Evolutionary conservation across 345 rosid species (phyloP).

Genomic region (Litchi chinensis): DNA sequence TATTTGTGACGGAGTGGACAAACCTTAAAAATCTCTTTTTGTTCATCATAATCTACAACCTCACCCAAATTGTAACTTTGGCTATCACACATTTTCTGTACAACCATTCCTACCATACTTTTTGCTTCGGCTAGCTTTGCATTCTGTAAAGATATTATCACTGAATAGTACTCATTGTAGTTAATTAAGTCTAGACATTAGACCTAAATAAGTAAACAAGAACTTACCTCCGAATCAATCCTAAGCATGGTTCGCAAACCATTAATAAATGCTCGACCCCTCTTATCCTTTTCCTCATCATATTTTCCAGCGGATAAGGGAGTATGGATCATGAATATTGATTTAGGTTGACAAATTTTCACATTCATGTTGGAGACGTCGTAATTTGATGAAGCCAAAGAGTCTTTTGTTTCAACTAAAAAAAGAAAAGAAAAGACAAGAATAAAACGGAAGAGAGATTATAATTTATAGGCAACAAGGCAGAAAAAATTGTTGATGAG

Average conservation of each 20-base stretch:
- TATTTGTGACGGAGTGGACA: background rate
- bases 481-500: too few relatives aligned
- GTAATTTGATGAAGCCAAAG: background rate
- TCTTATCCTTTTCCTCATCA: background rate
- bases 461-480: too few relatives aligned
- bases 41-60: constrained; percentile 7
- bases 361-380: too few relatives aligned
- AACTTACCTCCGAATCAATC: background rate
- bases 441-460: too few relatives aligned
- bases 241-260: background rate
- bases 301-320: background rate
- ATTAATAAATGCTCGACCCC: background rate
- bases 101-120: constrained; percentile 10
- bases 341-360: too few relatives aligned
- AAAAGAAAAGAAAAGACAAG: too few relatives aligned
- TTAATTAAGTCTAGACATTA: too few relatives aligned
- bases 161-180: background rate
- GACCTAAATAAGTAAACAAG: background rate
- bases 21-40: constrained; percentile 11
- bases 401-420: background rate
- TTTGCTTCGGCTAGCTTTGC: background rate
- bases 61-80: background rate
- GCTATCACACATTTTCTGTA: background rate
- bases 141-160: background rate
- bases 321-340: background rate